phyloP scores from a whole-genome alignment of 192 early-diverging fungal genomes.

The Diversispora eburnea region DNA sequence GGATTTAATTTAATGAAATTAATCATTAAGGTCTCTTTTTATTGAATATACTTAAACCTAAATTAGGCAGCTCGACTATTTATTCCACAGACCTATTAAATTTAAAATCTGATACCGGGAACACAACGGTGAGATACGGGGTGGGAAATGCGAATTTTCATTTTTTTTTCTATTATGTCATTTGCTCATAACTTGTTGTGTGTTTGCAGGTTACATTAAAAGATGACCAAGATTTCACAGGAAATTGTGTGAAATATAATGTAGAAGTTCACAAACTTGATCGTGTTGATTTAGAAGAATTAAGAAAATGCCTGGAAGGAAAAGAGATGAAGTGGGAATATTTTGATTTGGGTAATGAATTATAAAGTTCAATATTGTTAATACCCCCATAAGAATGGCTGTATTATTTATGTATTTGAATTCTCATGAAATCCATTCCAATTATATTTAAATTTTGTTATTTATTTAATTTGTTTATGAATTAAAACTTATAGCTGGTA shows the following conservation, averaged over 20 bases:
- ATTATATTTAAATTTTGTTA: not conserved
- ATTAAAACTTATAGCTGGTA: constrained; percentile 10
- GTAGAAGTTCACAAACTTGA: constrained; percentile 5
- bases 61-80: constrained; percentile 1
- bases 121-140: not conserved
- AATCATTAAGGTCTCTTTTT: not conserved
- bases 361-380: no score
- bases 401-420: no score
- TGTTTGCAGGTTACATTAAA: constrained; percentile 8
- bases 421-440: no score
- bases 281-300: not conserved
- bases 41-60: not conserved
- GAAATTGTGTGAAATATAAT: constrained; percentile 7
- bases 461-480: no score
- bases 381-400: no score
- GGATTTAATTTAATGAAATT: not conserved
- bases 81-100: constrained; percentile 4
- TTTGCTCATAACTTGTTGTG: not conserved
- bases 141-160: not conserved
- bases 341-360: constrained; percentile 12
- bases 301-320: constrained; percentile 8
- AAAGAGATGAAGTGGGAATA: constrained; percentile 18
- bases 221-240: constrained; percentile 18
- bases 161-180: not conserved
- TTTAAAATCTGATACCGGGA: not conserved